Percentiles rank a stretch among this genome's conserved stretches.
Conservation (phyloP, 2,329 filamentous ascomycete genomes). For the Huntiella abstrusa region DNA sequence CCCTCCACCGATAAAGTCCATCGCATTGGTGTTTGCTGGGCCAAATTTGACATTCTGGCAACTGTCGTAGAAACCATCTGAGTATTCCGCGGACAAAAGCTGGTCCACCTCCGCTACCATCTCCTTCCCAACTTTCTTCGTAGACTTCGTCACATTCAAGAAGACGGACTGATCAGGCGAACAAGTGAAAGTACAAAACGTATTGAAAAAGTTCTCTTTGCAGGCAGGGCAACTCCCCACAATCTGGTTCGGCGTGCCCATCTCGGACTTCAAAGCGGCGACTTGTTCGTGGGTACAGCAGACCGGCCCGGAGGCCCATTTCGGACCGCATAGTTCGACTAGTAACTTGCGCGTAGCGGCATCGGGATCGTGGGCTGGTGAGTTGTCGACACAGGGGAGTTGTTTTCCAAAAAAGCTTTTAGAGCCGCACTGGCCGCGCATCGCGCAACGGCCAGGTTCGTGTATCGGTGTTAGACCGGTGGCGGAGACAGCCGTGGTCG, state of each 20-base stretch:
- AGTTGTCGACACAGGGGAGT: constrained; percentile 86
- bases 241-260: constrained; percentile 72
- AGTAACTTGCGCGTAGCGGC: constrained; percentile 56
- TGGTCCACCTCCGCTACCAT: constrained; percentile 76
- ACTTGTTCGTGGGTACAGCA: constrained; percentile 77
- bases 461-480: constrained; percentile 39
- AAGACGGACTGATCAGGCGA: constrained; percentile 93
- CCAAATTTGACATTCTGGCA: constrained; percentile 99
- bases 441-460: constrained; percentile 73
- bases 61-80: constrained; percentile 79
- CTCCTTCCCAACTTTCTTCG: constrained; percentile 36
- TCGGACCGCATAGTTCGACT: constrained; percentile 65
- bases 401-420: constrained; percentile 78
- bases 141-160: constrained; percentile 69
- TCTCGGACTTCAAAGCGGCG: constrained; percentile 59
- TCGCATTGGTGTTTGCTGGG: constrained; percentile 78
- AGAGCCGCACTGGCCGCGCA: constrained; percentile 81
- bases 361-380: constrained; percentile 54
- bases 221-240: constrained; percentile 90
- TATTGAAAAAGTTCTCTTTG: constrained; percentile 95
- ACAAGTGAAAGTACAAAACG: constrained; percentile 96
- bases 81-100: constrained; percentile 67
- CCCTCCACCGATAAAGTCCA: constrained; percentile 88
- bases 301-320: constrained; percentile 69
- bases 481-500: neutral